Evolutionary conservation across 2,329 filamentous ascomycete genomes (phyloP).

Genomic region (Aspergillus sp.): DNA sequence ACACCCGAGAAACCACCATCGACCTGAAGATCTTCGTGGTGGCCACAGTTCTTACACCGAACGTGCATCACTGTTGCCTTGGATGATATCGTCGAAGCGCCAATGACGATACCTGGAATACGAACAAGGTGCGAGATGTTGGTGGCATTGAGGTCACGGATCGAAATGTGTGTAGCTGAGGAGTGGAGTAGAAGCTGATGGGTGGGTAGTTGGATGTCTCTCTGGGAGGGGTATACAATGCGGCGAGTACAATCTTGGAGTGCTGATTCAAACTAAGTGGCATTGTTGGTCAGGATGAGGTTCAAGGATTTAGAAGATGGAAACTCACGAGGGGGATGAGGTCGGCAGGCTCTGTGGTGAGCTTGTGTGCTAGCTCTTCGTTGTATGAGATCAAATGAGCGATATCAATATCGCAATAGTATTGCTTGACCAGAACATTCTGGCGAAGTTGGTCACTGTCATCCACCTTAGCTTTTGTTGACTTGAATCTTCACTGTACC

Average conservation of each 20-base stretch:
- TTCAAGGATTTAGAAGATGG: neutral
- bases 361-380: slow-evolving; percentile 86
- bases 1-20: slow-evolving; percentile 85
- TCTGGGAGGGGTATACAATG: slow-evolving; percentile 81
- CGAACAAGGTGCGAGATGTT: slow-evolving; percentile 93
- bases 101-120: slow-evolving; percentile 96
- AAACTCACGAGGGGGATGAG: slow-evolving; percentile 82
- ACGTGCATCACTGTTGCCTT: slow-evolving; percentile 87
- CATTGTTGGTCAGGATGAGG: neutral
- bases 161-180: slow-evolving; percentile 84
- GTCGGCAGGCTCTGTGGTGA: slow-evolving; percentile 86
- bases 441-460: slow-evolving; percentile 88
- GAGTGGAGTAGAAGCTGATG: slow-evolving; percentile 96
- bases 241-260: slow-evolving; percentile 88
- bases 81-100: slow-evolving; percentile 92
- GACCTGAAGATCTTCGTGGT: slow-evolving; percentile 69
- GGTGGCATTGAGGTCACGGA: slow-evolving; percentile 88
- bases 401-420: slow-evolving; percentile 94
- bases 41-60: slow-evolving; percentile 82
- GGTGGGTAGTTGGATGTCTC: slow-evolving; percentile 71
- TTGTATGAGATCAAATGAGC: slow-evolving; percentile 94
- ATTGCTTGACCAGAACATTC: slow-evolving; percentile 91
- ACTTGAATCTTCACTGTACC: slow-evolving; percentile 20
- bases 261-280: slow-evolving; percentile 77
- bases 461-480: slow-evolving; percentile 1